These are phyloP conservation scores for Stylosanthes scabra DNA, from an alignment of 331 rosid genomes.

Conservation along the genomic window DNA sequence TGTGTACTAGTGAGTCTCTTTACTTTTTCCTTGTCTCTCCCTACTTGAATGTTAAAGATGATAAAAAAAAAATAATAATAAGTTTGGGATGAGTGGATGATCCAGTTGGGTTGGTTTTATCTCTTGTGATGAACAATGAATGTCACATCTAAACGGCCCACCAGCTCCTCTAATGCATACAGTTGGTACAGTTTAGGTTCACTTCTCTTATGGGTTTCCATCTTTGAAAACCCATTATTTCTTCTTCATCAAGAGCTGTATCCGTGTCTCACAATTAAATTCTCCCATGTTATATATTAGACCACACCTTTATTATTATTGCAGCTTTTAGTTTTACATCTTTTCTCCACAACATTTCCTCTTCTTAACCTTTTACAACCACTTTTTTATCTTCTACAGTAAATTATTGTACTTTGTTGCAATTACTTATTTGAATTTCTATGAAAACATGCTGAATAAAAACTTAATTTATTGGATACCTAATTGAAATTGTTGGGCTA, in stretches of 20 bases:
- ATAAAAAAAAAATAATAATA: background rate
- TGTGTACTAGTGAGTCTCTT: background rate
- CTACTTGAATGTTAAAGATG: background rate
- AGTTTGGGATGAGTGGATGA: slow-evolving; percentile 3
- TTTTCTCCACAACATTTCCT: no score
- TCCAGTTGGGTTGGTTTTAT: slow-evolving; percentile 12
- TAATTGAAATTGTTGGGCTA: background rate
- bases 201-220: background rate
- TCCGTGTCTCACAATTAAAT: no score
- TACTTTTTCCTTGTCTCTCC: background rate
- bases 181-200: slow-evolving; percentile 17
- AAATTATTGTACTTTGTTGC: no score
- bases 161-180: slow-evolving; percentile 18
- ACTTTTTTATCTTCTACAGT: no score
- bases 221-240: no score
- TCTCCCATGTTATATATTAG: no score
- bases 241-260: background rate
- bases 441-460: no score
- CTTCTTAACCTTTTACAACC: no score
- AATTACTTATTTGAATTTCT: no score
- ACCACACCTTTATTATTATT: no score
- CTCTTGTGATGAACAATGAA: slow-evolving; percentile 23
- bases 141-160: slow-evolving; percentile 21
- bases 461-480: no score
- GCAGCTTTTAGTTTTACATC: no score